Evolutionary conservation across 345 rosid species (phyloP).

Genomic region (Raphanus raphanistrum): DNA sequence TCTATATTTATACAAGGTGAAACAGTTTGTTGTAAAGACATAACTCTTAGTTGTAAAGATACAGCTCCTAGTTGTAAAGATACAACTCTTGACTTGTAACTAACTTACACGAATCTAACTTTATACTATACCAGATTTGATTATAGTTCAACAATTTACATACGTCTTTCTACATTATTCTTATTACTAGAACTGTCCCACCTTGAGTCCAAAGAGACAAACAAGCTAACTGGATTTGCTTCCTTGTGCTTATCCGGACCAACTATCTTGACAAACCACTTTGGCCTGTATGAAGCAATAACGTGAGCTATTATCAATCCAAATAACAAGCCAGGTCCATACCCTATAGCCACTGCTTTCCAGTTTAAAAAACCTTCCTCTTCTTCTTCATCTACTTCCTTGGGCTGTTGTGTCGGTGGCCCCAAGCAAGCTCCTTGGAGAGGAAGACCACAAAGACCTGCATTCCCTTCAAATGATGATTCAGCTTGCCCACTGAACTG

Average conservation of each 20-base stretch:
- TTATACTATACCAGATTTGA: too few relatives aligned
- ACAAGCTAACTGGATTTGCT: conserved; percentile 8
- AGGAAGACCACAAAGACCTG: background rate
- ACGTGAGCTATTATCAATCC: conserved; percentile 1
- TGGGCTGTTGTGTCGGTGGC: background rate
- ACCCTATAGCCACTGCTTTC: background rate
- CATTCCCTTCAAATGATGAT: background rate
- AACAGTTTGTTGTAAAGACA: too few relatives aligned
- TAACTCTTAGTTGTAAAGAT: too few relatives aligned
- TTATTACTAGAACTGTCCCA: background rate
- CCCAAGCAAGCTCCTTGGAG: background rate
- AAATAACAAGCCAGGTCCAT: background rate
- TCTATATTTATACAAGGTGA: too few relatives aligned
- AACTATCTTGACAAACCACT: background rate
- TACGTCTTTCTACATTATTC: too few relatives aligned
- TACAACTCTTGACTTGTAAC: too few relatives aligned
- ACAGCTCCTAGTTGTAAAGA: too few relatives aligned
- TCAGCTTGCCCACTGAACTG: background rate
- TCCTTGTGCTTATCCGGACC: conserved; percentile 1
- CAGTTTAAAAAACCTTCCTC: background rate
- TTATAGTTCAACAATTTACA: too few relatives aligned
- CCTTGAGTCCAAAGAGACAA: conserved; percentile 24
- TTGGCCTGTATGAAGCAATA: background rate
- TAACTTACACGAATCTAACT: too few relatives aligned
- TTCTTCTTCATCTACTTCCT: background rate